phyloP scores from a whole-genome alignment of 176 grass and related monocot species.

The Zizania latifolia region DNA sequence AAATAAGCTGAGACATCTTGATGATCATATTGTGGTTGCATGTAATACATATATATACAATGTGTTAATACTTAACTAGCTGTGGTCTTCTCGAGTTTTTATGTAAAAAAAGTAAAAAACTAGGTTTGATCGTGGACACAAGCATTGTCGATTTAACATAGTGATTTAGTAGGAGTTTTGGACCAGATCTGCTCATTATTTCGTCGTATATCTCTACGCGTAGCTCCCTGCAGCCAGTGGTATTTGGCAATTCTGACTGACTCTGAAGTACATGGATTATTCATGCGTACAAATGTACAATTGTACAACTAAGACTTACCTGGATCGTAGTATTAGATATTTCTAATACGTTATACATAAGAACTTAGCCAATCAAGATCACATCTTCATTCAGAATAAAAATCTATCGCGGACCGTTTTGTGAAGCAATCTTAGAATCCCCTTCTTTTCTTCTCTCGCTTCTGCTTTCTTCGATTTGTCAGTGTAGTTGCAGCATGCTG shows the following conservation, averaged over 20 bases:
- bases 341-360: no score
- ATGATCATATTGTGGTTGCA: neutral
- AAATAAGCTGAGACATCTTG: neutral
- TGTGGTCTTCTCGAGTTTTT: neutral
- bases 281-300: neutral
- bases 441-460: no score
- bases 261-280: neutral
- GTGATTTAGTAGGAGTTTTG: neutral
- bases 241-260: neutral
- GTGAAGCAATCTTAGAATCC: no score
- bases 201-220: no score
- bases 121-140: neutral
- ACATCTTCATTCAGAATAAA: no score
- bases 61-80: neutral
- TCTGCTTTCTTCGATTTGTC: no score
- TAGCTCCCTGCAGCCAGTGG: neutral
- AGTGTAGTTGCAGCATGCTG: no score
- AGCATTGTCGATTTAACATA: neutral
- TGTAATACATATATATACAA: neutral
- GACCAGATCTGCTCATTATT: neutral
- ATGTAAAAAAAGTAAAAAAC: neutral
- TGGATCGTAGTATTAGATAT: no score
- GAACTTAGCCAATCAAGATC: no score
- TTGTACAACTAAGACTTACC: no score
- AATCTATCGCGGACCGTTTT: no score